Base-by-base conservation (phyloP, 2,329 filamentous ascomycete genomes). In the Fusarium oxysporum region DNA sequence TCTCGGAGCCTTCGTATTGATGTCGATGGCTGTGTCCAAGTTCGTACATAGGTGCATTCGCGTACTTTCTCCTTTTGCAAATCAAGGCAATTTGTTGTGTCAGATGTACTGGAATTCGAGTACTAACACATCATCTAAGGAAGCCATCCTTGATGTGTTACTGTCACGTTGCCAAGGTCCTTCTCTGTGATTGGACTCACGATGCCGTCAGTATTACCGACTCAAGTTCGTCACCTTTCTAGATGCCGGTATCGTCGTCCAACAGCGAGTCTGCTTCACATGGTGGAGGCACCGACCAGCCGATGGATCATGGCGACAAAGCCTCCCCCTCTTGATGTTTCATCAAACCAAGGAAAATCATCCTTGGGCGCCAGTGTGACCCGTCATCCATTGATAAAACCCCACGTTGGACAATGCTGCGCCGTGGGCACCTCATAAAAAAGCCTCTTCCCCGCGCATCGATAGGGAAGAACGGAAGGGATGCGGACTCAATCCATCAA, bases 391-490 rank as follows among this genome's bases (percentile, higher is more conserved):
- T 74, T 74, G 68, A 72, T 55, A 76, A 51, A 74, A 78, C 76
- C 75, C 76, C 76, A 78, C 76, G 76, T 77, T 78, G 75, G 69
- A 71, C 61, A 57, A 72, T 62, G 68, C 69, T 75, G 73, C 68
- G 62, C 72, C 71, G 74, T 77, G 74, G 72, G 68, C 62, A 59
- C 72, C 64, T 65, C 62, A 67, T 65, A 59, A 70, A 56, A 62
- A 50, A 69, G 65, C 53, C 54, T 68, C 68, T 74, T 73, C 63
- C 65, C 75, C 62, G 48, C 60, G 68, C 74, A 68, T 73, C 55
- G 57, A 55, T 62, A 41, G 41, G 58, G 62, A 44, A 68, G n/a
- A 62, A 65, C 35, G 59, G 61, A 70, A 65, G 56, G 65, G 68
- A 71, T 66, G 64, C 70, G 68, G 73, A 68, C 72, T 78, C 73